Base-by-base conservation (phyloP, 2,329 filamentous ascomycete species). In the Neurospora sp. region DNA sequence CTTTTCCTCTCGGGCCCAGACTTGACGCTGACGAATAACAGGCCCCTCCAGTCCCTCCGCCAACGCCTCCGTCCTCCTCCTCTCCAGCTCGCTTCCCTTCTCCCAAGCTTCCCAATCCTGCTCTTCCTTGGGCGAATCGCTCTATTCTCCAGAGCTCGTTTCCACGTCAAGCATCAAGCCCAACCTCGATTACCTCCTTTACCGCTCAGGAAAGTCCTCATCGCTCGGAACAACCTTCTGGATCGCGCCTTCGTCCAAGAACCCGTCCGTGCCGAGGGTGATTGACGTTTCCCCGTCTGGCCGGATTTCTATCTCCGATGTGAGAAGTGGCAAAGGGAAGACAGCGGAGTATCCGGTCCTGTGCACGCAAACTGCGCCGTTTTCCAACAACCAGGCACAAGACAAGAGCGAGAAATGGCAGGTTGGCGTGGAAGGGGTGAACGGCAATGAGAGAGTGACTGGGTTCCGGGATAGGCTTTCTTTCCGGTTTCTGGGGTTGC, bases 401-500 rank as follows among this genome's bases (percentile, higher is more conserved):
- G 79, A 82, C 69, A 79, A 73, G 3, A 76, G 75, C 46, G 66
- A 74, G 36, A 76, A 73, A 70, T 83, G 80, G 78, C 80, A 78
- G 40, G 76, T 83, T 11, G 76, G 76, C 2, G 76, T 82, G 1
- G 74, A 77, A 19, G 38, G 36, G 7, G 13, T 33, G 19, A 28
- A 3, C 23, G 74, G 28, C 38, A 42, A 58, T 58, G 11, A 70
- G 70, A 66, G 23, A 2, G n/a, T 68, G 15, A 66, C 68, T 52
- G 81, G 81, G 1, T 83, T 80, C 70, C 81, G 83, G 15, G 82
- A 84, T 70, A 80, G 78, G n/a, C 77, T 81, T 28, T 81, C 81
- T 13, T 87, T 86, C 73, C 83, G 84, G 6, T 86, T 86, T 73
- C 77, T 84, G 19, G 84, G 84, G 17, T 76, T 86, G 40, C 80